phyloP scores from a whole-genome alignment of 2,329 filamentous ascomycete genomes.

The Simplicillium aogashimaense region DNA sequence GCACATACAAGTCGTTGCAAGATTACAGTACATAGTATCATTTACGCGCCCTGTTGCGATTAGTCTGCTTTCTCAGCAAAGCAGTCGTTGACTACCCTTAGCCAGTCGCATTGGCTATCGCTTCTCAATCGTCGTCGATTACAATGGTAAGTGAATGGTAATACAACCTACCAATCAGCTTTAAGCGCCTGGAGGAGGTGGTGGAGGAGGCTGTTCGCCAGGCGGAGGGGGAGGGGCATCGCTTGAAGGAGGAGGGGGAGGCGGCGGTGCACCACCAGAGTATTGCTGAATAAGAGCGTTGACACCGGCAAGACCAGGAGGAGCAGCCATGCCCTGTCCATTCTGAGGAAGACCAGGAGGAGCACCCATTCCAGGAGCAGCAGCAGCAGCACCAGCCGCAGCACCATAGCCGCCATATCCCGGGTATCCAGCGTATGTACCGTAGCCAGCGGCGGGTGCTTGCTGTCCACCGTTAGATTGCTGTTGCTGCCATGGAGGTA shows the following conservation, averaged over 20 bases:
- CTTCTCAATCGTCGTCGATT: background rate
- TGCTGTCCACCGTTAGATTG: conserved; percentile 31
- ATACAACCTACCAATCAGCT: conserved; percentile 1
- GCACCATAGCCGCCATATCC: conserved; percentile 41
- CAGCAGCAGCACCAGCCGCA: conserved; percentile 36
- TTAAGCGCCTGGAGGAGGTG: conserved; percentile 46
- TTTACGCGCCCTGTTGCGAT: no score
- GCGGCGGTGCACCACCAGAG: conserved; percentile 37
- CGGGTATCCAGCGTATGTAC: conserved; percentile 24
- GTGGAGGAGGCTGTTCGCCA: conserved; percentile 52
- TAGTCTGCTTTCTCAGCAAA: no score
- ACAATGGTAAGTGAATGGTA: background rate
- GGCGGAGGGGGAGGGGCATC: conserved; percentile 43
- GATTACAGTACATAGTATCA: no score
- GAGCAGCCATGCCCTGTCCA: conserved; percentile 39
- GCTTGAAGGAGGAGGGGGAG: conserved; percentile 50
- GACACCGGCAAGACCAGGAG: conserved; percentile 47
- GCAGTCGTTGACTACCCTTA: no score
- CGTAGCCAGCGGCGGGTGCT: conserved; percentile 44
- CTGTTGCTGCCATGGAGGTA: conserved; percentile 35
- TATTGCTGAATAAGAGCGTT: conserved; percentile 61
- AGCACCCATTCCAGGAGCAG: conserved; percentile 27
- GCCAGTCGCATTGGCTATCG: no score
- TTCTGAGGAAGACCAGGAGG: conserved; percentile 30
- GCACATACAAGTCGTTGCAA: no score